Evolutionary conservation across 1,284 basidiomycete species (phyloP).

Genomic region (Bondarzewia mesenterica): DNA sequence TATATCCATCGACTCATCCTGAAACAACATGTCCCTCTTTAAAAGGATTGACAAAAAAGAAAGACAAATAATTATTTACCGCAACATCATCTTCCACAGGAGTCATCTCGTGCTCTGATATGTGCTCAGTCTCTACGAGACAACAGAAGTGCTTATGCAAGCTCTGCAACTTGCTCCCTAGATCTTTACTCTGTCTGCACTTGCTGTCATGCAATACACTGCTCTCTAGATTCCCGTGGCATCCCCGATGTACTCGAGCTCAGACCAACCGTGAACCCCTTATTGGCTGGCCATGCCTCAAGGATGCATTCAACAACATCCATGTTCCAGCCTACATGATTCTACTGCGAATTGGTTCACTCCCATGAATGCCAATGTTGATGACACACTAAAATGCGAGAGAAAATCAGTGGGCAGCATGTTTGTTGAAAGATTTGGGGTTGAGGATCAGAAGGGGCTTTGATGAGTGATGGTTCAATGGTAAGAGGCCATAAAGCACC

Average conservation of each 20-base stretch:
- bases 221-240: conserved; percentile 65
- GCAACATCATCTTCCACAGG: too few species aligned
- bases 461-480: conserved; percentile 43
- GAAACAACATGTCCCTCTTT: too few species aligned
- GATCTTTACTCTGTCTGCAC: conserved; percentile 46
- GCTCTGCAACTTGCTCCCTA: conserved; percentile 48
- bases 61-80: too few species aligned
- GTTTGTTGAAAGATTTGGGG: conserved; percentile 68
- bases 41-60: too few species aligned
- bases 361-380: conserved; percentile 97
- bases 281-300: conserved; percentile 84
- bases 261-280: conserved; percentile 73
- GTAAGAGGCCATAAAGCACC: conserved; percentile 64
- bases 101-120: too few species aligned
- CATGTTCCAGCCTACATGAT: conserved; percentile 95
- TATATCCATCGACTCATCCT: too few species aligned
- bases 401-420: conserved; percentile 79
- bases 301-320: conserved; percentile 93
- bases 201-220: conserved; percentile 50
- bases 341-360: conserved; percentile 82
- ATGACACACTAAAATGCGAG: conserved; percentile 96
- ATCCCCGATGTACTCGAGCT: conserved; percentile 53
- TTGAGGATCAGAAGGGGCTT: conserved; percentile 53
- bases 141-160: conserved; percentile 50
- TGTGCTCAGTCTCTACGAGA: too few species aligned